Base-by-base conservation (phyloP, 495 filamentous ascomycete species). In the Halenospora varia region DNA sequence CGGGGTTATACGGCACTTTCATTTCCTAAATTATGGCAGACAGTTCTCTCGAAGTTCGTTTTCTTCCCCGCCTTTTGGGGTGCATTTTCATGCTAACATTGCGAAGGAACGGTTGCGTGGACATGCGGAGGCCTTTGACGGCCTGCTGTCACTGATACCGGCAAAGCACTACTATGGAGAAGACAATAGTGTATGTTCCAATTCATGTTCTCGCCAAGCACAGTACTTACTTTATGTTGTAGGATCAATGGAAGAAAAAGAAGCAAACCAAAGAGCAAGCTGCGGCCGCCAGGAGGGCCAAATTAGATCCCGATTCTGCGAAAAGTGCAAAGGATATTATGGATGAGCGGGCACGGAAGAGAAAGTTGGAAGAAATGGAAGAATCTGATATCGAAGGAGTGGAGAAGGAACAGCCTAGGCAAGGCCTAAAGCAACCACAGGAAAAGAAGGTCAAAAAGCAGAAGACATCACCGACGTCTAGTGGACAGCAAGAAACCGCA, bases 91-190 rank as follows among this genome's bases (percentile, higher is more conserved):
- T 55, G 39, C 55, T 64, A 59, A 66, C 55, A 46, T 48, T 44
- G 18, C 54, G 18, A 61, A 94, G 94, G 89, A 92, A 66, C 90
- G 91, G 62, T 79, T 98, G 62, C 86, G 84, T 69, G 87, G 83
- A 71, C 89, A 96, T 68, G 84, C 90, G 26, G 80, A 88, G 71
- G 85, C 92, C 59, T 97, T 98, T 67, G 88, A 96, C 69, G 90
- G 92, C 54, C 73, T 98, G 17, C 79, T 98, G 59, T 93, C 92
- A 23, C 77, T 98, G 48, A 96, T 96, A 66, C 94, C 94, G 24
- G 92, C 90, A 19, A 92, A 93, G 70, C 84, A 88, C 63, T 96
- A 96, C 73, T 96, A 94, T 68, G 89, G 86, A 40, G 86, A 92
- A 64, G 90, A 95, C 63, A 85, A 76, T 41, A 92, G 76, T 73